A percentile compares a stretch with the other conserved stretches of the same genome.
These are phyloP conservation scores for Stellera chamaejasme DNA, from an alignment of 345 rosid species.

Conservation along the genomic window DNA sequence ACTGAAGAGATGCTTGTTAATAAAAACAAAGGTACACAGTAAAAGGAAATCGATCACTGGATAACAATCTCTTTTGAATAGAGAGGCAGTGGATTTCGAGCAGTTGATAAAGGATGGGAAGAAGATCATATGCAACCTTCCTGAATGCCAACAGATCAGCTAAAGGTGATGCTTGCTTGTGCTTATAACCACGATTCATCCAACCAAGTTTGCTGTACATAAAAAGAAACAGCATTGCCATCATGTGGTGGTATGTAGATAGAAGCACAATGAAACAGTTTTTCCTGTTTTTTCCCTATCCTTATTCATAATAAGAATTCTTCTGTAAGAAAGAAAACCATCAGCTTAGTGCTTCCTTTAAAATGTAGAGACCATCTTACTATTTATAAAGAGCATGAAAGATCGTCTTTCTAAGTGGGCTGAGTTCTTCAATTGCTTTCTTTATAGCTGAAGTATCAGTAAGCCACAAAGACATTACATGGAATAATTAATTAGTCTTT, in stretches of 20 bases:
- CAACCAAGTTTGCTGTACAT: constrained; percentile 72
- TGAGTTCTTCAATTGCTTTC: constrained; percentile 64
- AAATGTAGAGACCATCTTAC: constrained; percentile 32
- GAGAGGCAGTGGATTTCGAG: no score
- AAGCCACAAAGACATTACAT: not conserved
- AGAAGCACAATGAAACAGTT: no score
- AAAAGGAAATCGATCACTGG: not conserved
- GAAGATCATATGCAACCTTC: constrained; percentile 41
- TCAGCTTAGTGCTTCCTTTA: not conserved
- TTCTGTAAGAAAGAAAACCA: not conserved
- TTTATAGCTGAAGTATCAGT: constrained; percentile 34
- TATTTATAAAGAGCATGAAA: constrained; percentile 64
- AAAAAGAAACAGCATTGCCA: constrained; percentile 10
- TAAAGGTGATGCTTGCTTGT: constrained; percentile 65
- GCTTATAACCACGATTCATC: constrained; percentile 85
- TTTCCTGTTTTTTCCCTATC: no score
- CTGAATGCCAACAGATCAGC: constrained; percentile 94
- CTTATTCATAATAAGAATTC: not conserved
- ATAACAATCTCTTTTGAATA: no score
- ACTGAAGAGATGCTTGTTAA: no score
- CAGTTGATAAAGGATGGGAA: not conserved
- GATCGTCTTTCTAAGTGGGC: constrained; percentile 51
- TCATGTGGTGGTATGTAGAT: not conserved
- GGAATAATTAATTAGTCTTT: no score
- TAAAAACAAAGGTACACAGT: not conserved